Conservation (phyloP, 2,329 filamentous ascomycete species). For the Colletotrichum sp. region DNA sequence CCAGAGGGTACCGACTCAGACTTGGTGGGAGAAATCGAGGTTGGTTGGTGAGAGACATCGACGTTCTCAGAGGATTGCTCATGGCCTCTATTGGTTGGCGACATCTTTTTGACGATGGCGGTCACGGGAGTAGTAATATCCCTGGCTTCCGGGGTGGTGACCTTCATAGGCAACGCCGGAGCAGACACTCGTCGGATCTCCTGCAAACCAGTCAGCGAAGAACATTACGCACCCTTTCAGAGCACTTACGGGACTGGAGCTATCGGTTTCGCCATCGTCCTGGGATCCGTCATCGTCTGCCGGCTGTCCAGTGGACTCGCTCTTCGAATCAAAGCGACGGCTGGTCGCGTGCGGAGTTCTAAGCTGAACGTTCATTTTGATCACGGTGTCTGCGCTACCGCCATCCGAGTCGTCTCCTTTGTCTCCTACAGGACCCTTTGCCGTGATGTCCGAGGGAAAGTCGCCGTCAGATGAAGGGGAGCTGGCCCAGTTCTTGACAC, state of each 20-base stretch:
- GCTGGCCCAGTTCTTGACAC: slow-evolving; percentile 4
- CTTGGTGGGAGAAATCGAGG: not conserved
- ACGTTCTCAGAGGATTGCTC: not conserved
- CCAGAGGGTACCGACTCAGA: not conserved
- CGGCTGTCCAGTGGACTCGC: not conserved
- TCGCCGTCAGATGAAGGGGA: not conserved
- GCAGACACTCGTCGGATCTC: slow-evolving; percentile 1
- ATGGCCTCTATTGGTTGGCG: not conserved
- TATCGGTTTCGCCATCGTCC: not conserved
- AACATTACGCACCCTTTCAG: not conserved
- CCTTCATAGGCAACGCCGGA: not conserved
- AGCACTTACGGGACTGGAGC: not conserved
- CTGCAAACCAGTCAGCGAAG: not conserved
- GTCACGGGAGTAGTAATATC: not conserved
- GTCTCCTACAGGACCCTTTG: not conserved
- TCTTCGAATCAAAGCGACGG: slow-evolving; percentile 11
- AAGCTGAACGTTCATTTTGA: slow-evolving; percentile 5
- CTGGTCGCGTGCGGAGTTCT: not conserved
- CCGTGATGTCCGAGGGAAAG: not conserved
- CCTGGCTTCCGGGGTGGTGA: not conserved
- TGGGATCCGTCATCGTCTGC: not conserved
- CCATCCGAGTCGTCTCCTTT: not conserved
- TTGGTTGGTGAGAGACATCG: not conserved
- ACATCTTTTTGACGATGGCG: not conserved
- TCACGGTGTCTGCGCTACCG: slow-evolving; percentile 2